Evolutionary conservation across 352 stramenopile species (phyloP).

Genomic region (Phytophthora macrochlamydospora): DNA sequence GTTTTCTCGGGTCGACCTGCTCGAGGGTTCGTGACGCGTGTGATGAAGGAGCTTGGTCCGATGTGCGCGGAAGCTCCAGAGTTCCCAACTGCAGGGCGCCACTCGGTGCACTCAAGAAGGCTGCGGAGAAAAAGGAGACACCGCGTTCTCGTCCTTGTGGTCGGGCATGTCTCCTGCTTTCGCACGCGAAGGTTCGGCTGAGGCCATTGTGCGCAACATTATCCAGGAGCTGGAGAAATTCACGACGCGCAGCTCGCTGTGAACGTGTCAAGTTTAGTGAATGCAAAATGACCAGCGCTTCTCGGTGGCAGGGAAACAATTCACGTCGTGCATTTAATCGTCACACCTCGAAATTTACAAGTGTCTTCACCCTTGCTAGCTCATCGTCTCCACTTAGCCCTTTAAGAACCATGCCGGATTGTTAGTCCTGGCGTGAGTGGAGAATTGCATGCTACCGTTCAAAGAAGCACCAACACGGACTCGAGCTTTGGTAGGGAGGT

Average conservation of each 20-base stretch:
- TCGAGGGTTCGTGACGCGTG: conserved; percentile 45
- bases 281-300: neutral
- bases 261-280: no score
- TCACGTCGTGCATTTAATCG: neutral
- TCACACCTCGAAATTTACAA: neutral
- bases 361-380: neutral
- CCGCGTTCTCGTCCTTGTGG: conserved; percentile 35
- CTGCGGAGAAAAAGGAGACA: conserved; percentile 25
- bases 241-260: no score
- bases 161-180: conserved; percentile 30
- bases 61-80: conserved; percentile 28
- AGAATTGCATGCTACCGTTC: neutral
- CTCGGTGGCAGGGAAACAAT: neutral
- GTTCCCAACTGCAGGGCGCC: conserved; percentile 24
- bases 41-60: conserved; percentile 39
- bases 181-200: conserved; percentile 26
- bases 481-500: conserved; percentile 4
- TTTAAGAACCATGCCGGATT: conserved; percentile 25
- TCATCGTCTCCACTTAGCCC: conserved; percentile 1
- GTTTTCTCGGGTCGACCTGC: conserved; percentile 52
- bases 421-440: neutral
- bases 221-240: conserved; percentile 17
- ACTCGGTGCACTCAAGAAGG: conserved; percentile 22
- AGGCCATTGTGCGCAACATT: conserved; percentile 30
- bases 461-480: conserved; percentile 23